Percentiles rank a stretch among this genome's conserved stretches.
These are phyloP conservation scores for Phialocephala sp. DNA, from an alignment of 2,329 filamentous ascomycete genomes.

Conservation along the genomic window DNA sequence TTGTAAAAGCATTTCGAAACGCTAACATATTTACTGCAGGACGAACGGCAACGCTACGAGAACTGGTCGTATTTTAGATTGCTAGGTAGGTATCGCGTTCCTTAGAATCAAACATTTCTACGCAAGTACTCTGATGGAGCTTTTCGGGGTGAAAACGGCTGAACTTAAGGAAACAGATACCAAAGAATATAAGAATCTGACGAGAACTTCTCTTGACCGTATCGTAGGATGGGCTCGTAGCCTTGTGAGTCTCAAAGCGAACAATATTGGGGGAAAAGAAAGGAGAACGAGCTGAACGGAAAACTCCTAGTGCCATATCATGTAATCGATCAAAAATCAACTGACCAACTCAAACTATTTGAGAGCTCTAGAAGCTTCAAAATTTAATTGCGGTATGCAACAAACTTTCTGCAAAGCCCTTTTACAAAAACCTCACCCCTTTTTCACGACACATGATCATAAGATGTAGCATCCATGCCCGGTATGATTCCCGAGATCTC, in stretches of 20 bases:
- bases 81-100: too few relatives aligned
- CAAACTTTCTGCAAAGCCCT: not conserved
- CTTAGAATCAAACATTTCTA: too few relatives aligned
- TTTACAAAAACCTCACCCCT: not conserved
- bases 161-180: too few relatives aligned
- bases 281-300: not conserved
- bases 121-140: too few relatives aligned
- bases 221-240: too few relatives aligned
- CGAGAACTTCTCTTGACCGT: too few relatives aligned
- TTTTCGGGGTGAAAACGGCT: too few relatives aligned
- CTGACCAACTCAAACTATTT: not conserved
- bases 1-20: too few relatives aligned
- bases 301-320: not conserved
- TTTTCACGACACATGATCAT: not conserved
- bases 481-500: constrained; percentile 1
- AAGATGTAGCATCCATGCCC: not conserved
- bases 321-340: not conserved
- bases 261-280: not conserved
- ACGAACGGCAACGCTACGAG: too few relatives aligned
- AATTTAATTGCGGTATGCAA: constrained; percentile 17
- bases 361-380: not conserved
- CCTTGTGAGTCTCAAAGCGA: not conserved
- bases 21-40: too few relatives aligned
- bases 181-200: too few relatives aligned
- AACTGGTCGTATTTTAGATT: too few relatives aligned